Conservation (phyloP, 306 rosid genomes). For the Hylodesmum podocarpum region DNA sequence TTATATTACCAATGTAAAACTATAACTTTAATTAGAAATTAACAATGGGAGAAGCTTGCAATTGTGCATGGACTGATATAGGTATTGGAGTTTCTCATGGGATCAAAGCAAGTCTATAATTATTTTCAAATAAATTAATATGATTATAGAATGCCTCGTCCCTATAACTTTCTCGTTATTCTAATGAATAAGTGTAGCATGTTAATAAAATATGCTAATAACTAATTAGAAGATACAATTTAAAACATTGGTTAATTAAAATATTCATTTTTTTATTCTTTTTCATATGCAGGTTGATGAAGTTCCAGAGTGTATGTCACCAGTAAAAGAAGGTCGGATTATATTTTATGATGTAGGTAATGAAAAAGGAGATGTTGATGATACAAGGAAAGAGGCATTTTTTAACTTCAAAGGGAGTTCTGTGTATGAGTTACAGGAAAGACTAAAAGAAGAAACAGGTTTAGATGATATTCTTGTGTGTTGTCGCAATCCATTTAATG, state of each 20-base stretch:
- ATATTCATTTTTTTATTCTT: not conserved
- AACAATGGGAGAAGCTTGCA: too few relatives aligned
- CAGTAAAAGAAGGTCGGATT: conserved; percentile 56
- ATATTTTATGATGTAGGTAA: conserved; percentile 62
- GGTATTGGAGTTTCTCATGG: not conserved
- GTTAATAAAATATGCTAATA: not conserved
- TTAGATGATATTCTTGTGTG: conserved; percentile 59
- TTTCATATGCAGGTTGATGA: conserved; percentile 27
- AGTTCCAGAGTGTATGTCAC: conserved; percentile 4
- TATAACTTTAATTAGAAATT: too few relatives aligned
- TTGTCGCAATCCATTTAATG: conserved; percentile 70
- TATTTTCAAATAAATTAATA: not conserved
- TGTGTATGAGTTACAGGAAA: conserved; percentile 54
- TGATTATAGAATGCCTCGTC: not conserved
- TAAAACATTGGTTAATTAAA: not conserved
- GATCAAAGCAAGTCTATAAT: not conserved
- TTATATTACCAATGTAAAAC: too few relatives aligned
- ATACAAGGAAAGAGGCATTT: conserved; percentile 35
- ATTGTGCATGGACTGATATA: not conserved
- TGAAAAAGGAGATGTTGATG: conserved; percentile 52
- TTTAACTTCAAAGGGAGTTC: conserved; percentile 63
- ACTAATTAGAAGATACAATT: not conserved
- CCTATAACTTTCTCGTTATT: not conserved
- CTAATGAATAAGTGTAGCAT: not conserved
- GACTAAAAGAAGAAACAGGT: conserved; percentile 55